phyloP scores from a whole-genome alignment of 2,329 filamentous ascomycete genomes.

The Colletotrichum simmondsii region DNA sequence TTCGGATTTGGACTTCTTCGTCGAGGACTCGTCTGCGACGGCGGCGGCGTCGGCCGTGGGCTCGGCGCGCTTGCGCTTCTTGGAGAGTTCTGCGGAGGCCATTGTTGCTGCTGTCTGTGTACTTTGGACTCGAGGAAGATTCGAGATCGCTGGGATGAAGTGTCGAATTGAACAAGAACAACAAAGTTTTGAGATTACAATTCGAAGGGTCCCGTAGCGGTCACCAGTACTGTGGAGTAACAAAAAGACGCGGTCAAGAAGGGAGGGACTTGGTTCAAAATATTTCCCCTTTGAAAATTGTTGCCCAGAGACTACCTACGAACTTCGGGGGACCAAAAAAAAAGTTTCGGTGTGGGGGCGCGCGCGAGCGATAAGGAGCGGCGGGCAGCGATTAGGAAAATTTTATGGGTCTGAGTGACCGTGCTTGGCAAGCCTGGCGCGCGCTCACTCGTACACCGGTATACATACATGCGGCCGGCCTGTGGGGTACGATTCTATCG shows the following conservation, averaged over 20 bases:
- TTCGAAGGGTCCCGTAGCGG: not conserved
- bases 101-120: not conserved
- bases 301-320: constrained; percentile 14
- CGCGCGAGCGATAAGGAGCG: constrained; percentile 9
- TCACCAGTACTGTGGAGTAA: not conserved
- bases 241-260: not conserved
- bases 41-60: constrained; percentile 20
- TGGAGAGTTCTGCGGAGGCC: constrained; percentile 34
- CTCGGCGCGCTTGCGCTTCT: constrained; percentile 40
- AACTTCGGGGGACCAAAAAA: constrained; percentile 4
- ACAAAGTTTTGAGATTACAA: not conserved
- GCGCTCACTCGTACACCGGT: not conserved
- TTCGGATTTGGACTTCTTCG: constrained; percentile 40
- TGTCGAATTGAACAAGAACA: not conserved
- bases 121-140: not conserved
- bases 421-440: not conserved
- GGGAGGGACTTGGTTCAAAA: not conserved
- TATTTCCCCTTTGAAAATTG: not conserved
- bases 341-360: constrained; percentile 27
- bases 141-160: not conserved
- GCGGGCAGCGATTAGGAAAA: not conserved
- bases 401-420: not conserved
- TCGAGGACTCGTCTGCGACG: constrained; percentile 23
- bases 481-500: constrained; percentile 6
- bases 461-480: constrained; percentile 17